Conservation (phyloP, 805 yeast genomes). For the Wickerhamiella kurtzmanii region DNA sequence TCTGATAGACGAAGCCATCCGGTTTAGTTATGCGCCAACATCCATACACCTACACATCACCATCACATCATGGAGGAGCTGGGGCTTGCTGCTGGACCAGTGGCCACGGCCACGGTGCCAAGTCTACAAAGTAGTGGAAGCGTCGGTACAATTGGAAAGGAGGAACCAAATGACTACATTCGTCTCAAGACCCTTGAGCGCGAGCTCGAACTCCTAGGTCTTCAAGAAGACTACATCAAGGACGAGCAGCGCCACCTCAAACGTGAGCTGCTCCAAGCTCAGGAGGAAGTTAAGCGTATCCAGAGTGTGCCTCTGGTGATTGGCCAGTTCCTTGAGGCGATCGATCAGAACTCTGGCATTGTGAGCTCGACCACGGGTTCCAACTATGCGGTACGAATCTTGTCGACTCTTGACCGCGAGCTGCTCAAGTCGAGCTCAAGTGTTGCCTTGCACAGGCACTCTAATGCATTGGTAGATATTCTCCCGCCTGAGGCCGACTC, state of each 20-base stretch:
- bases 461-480: slow-evolving; percentile 93
- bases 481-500: slow-evolving; percentile 98
- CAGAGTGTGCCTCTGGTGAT: slow-evolving; percentile 96
- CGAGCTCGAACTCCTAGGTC: slow-evolving; percentile 65
- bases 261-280: slow-evolving; percentile 89
- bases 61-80: slow-evolving; percentile 13
- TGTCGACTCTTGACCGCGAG: slow-evolving; percentile 90
- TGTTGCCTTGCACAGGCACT: slow-evolving; percentile 96
- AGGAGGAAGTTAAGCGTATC: slow-evolving; percentile 95
- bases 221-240: slow-evolving; percentile 94
- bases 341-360: slow-evolving; percentile 91
- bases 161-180: slow-evolving; percentile 54
- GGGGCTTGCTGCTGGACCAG: slow-evolving; percentile 12
- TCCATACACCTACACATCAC: background rate
- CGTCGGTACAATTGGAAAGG: slow-evolving; percentile 4
- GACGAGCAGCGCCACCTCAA: slow-evolving; percentile 96
- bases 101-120: slow-evolving; percentile 3
- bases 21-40: background rate
- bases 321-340: slow-evolving; percentile 95
- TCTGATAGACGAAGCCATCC: background rate
- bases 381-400: slow-evolving; percentile 87
- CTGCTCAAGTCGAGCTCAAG: slow-evolving; percentile 86
- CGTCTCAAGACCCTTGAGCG: slow-evolving; percentile 80
- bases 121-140: background rate
- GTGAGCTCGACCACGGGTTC: slow-evolving; percentile 97